A percentile compares a stretch with the other conserved stretches of the same genome.
Conservation (phyloP, 306 rosid genomes). For the Fragaria ananassa region DNA sequence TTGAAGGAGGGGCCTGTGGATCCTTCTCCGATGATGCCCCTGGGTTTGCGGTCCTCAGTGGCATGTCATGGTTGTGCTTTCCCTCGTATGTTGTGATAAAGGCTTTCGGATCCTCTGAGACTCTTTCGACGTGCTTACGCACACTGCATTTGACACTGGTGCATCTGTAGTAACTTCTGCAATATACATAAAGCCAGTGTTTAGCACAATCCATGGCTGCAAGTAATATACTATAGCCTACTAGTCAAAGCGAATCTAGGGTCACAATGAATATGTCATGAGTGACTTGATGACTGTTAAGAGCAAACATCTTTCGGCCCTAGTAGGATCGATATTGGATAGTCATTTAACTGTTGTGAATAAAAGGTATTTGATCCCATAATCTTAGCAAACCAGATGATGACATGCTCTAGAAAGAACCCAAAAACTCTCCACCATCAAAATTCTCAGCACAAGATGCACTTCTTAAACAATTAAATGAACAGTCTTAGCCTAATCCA, state of each 20-base stretch:
- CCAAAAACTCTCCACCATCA: background rate
- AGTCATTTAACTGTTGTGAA: background rate
- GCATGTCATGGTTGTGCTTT: constrained; percentile 87
- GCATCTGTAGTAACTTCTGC: constrained; percentile 94
- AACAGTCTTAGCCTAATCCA: background rate
- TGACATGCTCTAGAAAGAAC: background rate
- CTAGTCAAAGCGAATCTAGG: background rate
- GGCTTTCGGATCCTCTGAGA: constrained; percentile 81
- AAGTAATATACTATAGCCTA: background rate
- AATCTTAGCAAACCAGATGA: background rate
- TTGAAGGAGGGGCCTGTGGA: constrained; percentile 31
- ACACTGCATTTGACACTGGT: constrained; percentile 74
- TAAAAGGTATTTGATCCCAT: background rate
- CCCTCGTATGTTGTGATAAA: constrained; percentile 94
- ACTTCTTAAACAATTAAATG: background rate
- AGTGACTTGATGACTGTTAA: background rate
- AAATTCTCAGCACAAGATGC: background rate
- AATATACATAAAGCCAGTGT: constrained; percentile 13
- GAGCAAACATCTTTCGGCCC: background rate
- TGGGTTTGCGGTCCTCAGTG: constrained; percentile 48
- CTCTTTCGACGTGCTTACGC: constrained; percentile 87
- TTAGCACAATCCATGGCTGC: background rate
- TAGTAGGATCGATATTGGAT: background rate
- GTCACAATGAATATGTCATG: background rate
- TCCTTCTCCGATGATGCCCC: constrained; percentile 53